phyloP scores from a whole-genome alignment of 2,329 filamentous ascomycete genomes.

The Torrubiella hemipterigena region DNA sequence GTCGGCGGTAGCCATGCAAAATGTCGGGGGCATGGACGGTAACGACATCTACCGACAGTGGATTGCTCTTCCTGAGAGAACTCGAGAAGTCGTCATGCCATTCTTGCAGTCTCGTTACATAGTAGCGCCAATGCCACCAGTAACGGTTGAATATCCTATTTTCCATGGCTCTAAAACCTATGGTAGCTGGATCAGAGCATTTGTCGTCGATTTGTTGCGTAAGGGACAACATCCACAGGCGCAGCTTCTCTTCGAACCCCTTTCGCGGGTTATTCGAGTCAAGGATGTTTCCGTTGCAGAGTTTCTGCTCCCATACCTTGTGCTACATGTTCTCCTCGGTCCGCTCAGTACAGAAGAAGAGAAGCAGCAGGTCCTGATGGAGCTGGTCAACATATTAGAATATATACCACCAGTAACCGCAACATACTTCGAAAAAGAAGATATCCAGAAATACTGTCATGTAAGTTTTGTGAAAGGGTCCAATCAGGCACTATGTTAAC shows the following conservation, averaged over 20 bases:
- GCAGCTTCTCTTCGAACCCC: conserved; percentile 65
- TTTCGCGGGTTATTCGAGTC: conserved; percentile 71
- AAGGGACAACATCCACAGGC: conserved; percentile 65
- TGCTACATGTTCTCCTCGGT: conserved; percentile 71
- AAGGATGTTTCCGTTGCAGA: conserved; percentile 78
- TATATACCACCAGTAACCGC: conserved; percentile 39
- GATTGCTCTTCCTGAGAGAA: conserved; percentile 62
- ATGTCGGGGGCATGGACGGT: conserved; percentile 29
- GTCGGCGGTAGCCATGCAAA: conserved; percentile 33
- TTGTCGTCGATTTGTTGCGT: conserved; percentile 73
- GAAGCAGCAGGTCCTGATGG: conserved; percentile 52
- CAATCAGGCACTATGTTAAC: conserved; percentile 9
- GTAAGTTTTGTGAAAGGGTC: conserved; percentile 31
- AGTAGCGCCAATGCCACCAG: conserved; percentile 49
- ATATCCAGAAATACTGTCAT: conserved; percentile 77
- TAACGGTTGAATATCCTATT: conserved; percentile 60
- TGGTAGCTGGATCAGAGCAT: conserved; percentile 66
- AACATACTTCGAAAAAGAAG: conserved; percentile 53
- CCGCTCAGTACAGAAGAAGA: conserved; percentile 49
- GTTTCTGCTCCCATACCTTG: conserved; percentile 80
- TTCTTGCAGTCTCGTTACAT: conserved; percentile 78
- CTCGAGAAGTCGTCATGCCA: conserved; percentile 73
- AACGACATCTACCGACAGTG: conserved; percentile 61
- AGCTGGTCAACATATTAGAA: conserved; percentile 64
- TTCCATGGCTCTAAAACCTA: conserved; percentile 60